Base-by-base conservation (phyloP, 2,329 filamentous ascomycete species). In the Fusarium euwallaceae region DNA sequence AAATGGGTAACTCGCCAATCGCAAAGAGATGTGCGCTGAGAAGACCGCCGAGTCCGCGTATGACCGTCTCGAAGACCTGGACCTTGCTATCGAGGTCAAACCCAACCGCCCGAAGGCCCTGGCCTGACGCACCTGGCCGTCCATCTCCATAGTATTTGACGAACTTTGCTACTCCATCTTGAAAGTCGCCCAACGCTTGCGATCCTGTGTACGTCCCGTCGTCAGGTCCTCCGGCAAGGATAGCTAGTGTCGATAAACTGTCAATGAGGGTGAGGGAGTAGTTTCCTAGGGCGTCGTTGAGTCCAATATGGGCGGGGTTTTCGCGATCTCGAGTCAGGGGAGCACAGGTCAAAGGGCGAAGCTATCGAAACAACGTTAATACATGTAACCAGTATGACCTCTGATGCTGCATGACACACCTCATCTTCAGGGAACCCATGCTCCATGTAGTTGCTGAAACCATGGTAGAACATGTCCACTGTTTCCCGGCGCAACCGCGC, bases 71-170 rank as follows among this genome's bases (percentile, higher is more conserved):
- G 80, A 99, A 99, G 43, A 99, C 95, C 84, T 99, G 96, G 2
- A 99, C 97, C 84, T 98, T 99, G 85, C 95, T 98, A 83, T 99
- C 96, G 45, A 98, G 87, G 82, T 99, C 95, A 79, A 99, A 99
- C 0, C 95, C 97, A 64, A 91, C 89, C 4, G 92, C 92, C 73
- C 95, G 88, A 67, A 89, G 86, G 4, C 96, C 96, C 79, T 90
- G 88, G 8, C 94, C 94, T 6, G 88, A 87, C 16, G 89, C 86
- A 4, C 93, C 92, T 10, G 87, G 84, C 34, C 91, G 91, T 2
- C 95, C 96, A 83, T 98, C 95, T 5, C 96, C 96, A 82, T 98
- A 98, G 77, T 97, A 87, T 74, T 91, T 86, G 4, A 98, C 93
- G 76, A 98, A 87, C 61, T 92, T 87, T 69, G 89, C 87, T 32